Evolutionary conservation across 1,284 basidiomycete genomes (phyloP), one percentile per base, ranked within the genome.

Genomic region (Taiwanofungus camphoratus): DNA sequence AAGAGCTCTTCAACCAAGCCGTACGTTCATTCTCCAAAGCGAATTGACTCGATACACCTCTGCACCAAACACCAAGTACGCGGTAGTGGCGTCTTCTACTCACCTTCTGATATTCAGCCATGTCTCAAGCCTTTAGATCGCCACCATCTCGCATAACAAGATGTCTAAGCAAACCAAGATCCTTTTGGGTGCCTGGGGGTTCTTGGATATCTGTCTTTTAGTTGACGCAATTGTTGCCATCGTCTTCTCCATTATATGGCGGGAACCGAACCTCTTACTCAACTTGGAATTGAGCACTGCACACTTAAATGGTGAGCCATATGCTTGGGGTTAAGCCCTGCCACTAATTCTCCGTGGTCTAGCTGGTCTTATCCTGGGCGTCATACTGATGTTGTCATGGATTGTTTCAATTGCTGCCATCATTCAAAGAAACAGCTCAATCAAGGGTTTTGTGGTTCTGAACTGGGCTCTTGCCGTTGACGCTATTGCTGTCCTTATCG

Each of bases 321-420:
- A 41, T 19, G 19, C 48, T n/a, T 42, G 24, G 11, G 35, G 15
- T 20, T 26, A 16, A 18, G 47, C 42, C 34, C 22, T 32, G n/a
- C 26, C 22, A 29, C 37, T 26, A 36, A 35, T 35, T 21, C 32
- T 35, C 34, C 24, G 22, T 42, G 13, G n/a, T 7, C 15, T 49
- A 91, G 89, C 77, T 50, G 89, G 85, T 13, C 70, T 80, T 42
- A 61, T 76, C n/a, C 60, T 92, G 41, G 89, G 86, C 15, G 72
- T 85, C 23, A 58, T 73, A 24, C 70, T 92, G 41, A 61, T 86
- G n/a, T 46, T 78, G 42, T 86, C 87, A 20, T 85, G 81, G 50
- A 65, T 75, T 34, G 57, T 87, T 41, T 87, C 89, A 26, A 59
- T 92, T 37, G 70, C 70, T 18, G 86, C 85, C 16, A 73, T 91